These are phyloP conservation scores for Microcyclosporella mali DNA, from an alignment of 2,329 filamentous ascomycete genomes.

Conservation along the genomic window DNA sequence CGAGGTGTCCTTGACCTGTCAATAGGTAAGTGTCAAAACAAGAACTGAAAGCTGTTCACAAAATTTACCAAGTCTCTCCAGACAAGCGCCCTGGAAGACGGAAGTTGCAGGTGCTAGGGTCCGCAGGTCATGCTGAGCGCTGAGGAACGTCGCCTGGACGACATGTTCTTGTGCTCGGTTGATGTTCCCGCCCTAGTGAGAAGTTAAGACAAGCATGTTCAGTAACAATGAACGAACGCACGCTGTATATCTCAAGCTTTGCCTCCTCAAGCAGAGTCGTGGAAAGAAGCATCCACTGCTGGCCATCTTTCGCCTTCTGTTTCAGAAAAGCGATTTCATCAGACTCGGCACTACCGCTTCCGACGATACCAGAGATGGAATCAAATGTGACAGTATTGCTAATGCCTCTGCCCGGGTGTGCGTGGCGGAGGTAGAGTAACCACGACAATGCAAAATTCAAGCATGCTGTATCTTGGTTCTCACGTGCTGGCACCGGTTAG, in stretches of 20 bases:
- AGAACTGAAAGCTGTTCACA: too few relatives aligned
- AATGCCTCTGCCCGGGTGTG: slow-evolving; percentile 56
- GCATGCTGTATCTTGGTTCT: slow-evolving; percentile 86
- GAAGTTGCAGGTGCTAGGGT: slow-evolving; percentile 68
- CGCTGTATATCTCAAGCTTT: slow-evolving; percentile 68
- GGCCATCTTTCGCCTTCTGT: slow-evolving; percentile 75
- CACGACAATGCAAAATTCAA: slow-evolving; percentile 94
- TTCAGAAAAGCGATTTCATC: slow-evolving; percentile 80
- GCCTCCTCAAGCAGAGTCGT: slow-evolving; percentile 81
- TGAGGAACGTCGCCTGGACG: slow-evolving; percentile 74
- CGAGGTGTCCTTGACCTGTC: slow-evolving; percentile 49
- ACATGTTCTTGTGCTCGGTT: slow-evolving; percentile 66
- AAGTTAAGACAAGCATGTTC: slow-evolving; percentile 7
- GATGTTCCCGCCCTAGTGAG: slow-evolving; percentile 13
- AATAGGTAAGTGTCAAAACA: slow-evolving; percentile 1
- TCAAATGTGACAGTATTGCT: slow-evolving; percentile 10
- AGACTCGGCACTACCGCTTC: slow-evolving; percentile 47
- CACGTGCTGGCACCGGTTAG: slow-evolving; percentile 54
- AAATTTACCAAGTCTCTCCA: slow-evolving; percentile 63
- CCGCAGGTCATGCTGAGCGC: slow-evolving; percentile 68
- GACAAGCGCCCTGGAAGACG: slow-evolving; percentile 65
- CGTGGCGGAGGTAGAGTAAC: slow-evolving; percentile 89
- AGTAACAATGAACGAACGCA: slow-evolving; percentile 40
- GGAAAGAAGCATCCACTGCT: slow-evolving; percentile 79
- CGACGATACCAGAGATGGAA: slow-evolving; percentile 22